Base-by-base conservation (phyloP, 1,139 yeast species). In the Lodderomyces elongisporus region DNA sequence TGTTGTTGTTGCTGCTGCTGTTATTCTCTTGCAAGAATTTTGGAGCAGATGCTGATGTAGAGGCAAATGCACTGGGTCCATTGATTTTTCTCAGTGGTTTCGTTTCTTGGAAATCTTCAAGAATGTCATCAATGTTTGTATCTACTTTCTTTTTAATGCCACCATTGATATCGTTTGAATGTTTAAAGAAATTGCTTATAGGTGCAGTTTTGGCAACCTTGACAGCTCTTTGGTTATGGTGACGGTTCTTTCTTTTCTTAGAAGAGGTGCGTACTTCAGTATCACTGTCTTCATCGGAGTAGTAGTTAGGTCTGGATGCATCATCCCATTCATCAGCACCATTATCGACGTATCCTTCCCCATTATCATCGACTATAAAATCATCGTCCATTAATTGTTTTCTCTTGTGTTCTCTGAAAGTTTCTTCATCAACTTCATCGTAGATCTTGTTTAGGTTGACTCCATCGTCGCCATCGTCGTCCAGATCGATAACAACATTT, bases 291-390 rank as follows among this genome's bases (percentile, higher is more conserved):
- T 72, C 79, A 33, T 75, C 82, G 0, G 77, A 73, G 35, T 72
- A 71, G 47, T 74, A 74, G 26, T 66, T 56, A 10, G 72, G 67
- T 34, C 77, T 61, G 7, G 67, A 62, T 8, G 67, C 58, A 24
- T 66, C 74, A n/a, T 79, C 88, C 94, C 95, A 85, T 42, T 87
- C 95, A 47, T 89, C 94, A 10, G 73, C 85, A 34, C 97, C 97
- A 31, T 83, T 84, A 49, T 91, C 96, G 2, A 85, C 89, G 51
- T 91, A 91, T 0, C 93, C 93, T 44, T 79, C 81, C 10, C 95
- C 95, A 44, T 82, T 79, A 54, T 91, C 97, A 51, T 88, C 96
- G 2, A 87, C 95, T 32, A 91, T 91, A 53, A 91, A 91, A 52
- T 89, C 96, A 51, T 89, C 96, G 43, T 84, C 80, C 61, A 87